These are phyloP conservation scores for Amoebophrya sp. DNA, from an alignment of 169 alveolate species.

Conservation along the genomic window DNA sequence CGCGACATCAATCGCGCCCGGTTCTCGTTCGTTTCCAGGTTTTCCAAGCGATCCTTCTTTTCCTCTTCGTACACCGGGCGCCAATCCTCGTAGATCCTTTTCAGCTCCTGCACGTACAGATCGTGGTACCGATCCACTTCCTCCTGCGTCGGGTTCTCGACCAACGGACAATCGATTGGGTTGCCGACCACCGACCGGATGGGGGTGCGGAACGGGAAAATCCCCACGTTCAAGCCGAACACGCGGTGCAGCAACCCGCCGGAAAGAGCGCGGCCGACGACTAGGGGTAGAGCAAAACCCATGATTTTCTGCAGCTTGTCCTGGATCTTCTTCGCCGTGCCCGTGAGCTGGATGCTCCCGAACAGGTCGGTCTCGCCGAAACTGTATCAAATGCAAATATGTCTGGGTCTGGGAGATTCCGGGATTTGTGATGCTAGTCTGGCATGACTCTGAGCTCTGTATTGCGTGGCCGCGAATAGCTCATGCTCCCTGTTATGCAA, in stretches of 20 bases:
- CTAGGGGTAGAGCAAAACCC: background rate
- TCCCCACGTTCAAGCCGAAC: background rate
- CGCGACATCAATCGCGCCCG: too few species aligned
- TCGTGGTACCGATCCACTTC: background rate
- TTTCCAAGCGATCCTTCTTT: background rate
- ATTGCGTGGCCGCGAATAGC: too few species aligned
- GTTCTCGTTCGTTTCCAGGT: background rate
- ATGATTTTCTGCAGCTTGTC: background rate
- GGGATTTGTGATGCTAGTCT: too few species aligned
- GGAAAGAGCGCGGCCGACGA: background rate
- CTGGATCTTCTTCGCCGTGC: background rate
- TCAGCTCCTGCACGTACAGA: background rate
- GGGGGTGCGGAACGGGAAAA: constrained; percentile 3
- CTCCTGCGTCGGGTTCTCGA: background rate
- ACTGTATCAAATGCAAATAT: too few species aligned
- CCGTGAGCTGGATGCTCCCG: background rate
- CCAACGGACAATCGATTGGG: background rate
- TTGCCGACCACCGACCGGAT: background rate
- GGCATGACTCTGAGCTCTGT: too few species aligned
- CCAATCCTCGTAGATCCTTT: background rate
- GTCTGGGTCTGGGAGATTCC: too few species aligned
- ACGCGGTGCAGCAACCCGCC: background rate
- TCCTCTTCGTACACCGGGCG: background rate
- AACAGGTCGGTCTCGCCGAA: background rate
- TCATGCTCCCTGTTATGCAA: too few species aligned